Percentiles rank a stretch among this genome's conserved stretches.
These are phyloP conservation scores for Cyphellophora europaea DNA, from an alignment of 2,329 filamentous ascomycete genomes.

Conservation along the genomic window DNA sequence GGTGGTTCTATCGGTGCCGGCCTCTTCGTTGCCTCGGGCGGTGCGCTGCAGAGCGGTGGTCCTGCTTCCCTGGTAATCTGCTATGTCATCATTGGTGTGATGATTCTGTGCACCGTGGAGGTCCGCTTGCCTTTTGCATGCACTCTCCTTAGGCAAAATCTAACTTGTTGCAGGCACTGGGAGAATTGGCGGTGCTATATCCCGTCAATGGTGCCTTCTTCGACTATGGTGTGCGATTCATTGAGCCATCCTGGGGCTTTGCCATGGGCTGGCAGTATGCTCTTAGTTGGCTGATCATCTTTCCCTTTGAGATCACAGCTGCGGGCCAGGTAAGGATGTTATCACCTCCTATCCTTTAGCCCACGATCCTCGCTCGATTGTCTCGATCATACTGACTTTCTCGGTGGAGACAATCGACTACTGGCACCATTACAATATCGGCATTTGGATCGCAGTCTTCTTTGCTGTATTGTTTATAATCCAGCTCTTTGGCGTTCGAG, in stretches of 20 bases:
- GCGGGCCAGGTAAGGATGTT: too few species aligned
- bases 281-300: conserved; percentile 73
- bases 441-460: conserved; percentile 77
- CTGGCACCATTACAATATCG: conserved; percentile 34
- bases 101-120: conserved; percentile 87
- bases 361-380: too few species aligned
- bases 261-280: conserved; percentile 96
- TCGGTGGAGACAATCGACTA: conserved; percentile 8
- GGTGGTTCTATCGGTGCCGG: conserved; percentile 30
- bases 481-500: conserved; percentile 80
- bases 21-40: conserved; percentile 17
- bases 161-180: conserved; percentile 84
- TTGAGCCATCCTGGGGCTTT: conserved; percentile 90
- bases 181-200: conserved; percentile 82
- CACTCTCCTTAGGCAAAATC: too few species aligned
- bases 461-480: conserved; percentile 65
- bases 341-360: conserved; percentile 72
- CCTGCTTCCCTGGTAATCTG: conserved; percentile 27
- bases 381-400: too few species aligned
- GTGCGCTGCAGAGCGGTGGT: conserved; percentile 26
- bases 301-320: conserved; percentile 79
- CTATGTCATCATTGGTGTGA: conserved; percentile 63
- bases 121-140: too few species aligned
- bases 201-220: conserved; percentile 89
- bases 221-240: conserved; percentile 79